These are phyloP conservation scores for Jatropha multifida DNA, from an alignment of 441 rosid genomes.

Conservation along the genomic window DNA sequence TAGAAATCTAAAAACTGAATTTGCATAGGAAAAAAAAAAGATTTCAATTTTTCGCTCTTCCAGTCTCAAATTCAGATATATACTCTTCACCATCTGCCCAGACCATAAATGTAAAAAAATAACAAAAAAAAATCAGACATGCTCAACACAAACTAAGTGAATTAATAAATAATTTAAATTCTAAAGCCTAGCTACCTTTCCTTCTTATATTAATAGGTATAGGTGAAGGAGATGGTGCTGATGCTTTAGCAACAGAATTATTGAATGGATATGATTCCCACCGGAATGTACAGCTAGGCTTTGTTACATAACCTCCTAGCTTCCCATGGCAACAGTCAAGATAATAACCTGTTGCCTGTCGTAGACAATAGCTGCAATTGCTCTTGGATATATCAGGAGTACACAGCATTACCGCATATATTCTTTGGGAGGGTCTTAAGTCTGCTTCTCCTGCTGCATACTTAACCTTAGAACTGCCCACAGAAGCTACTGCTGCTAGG, in stretches of 20 bases:
- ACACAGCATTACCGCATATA: slow-evolving; percentile 50
- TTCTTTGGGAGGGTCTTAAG: slow-evolving; percentile 21
- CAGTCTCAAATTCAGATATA: background rate
- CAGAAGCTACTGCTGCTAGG: slow-evolving; percentile 12
- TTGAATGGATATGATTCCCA: slow-evolving; percentile 31
- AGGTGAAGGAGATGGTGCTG: slow-evolving; percentile 4
- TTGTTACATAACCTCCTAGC: slow-evolving; percentile 28
- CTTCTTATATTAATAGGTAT: too few relatives aligned
- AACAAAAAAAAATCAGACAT: too few relatives aligned
- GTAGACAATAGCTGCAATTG: slow-evolving; percentile 43
- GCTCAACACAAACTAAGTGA: too few relatives aligned
- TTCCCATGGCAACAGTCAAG: slow-evolving; percentile 36
- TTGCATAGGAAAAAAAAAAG: too few relatives aligned
- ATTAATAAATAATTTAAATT: too few relatives aligned
- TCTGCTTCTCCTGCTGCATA: slow-evolving; percentile 32
- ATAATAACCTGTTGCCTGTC: slow-evolving; percentile 15
- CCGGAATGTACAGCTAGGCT: slow-evolving; percentile 41
- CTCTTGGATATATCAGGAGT: slow-evolving; percentile 39
- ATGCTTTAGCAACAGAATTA: background rate
- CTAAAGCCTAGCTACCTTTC: too few relatives aligned
- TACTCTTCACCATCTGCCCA: too few relatives aligned
- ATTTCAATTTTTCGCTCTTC: too few relatives aligned
- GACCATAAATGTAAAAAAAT: too few relatives aligned
- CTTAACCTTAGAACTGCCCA: slow-evolving; percentile 16
- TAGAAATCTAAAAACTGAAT: too few relatives aligned